Evolutionary conservation across 1,139 yeast genomes (phyloP).

Genomic region (Zygosaccharomyces sapae): DNA sequence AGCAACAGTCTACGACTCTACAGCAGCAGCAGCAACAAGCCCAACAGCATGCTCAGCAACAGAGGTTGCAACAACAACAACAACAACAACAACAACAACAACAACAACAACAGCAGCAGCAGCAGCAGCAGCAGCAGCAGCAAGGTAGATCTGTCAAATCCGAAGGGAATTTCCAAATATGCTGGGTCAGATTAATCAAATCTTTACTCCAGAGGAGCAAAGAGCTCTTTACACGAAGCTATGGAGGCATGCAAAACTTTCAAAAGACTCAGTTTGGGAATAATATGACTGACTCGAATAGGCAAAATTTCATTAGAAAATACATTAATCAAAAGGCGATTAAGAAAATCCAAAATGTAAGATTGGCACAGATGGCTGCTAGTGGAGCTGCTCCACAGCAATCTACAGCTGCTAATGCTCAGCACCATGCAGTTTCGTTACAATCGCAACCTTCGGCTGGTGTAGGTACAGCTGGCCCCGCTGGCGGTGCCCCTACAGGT

Average conservation of each 20-base stretch:
- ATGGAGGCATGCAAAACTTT: slow-evolving; percentile 33
- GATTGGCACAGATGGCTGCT: slow-evolving; percentile 28
- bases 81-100: slow-evolving; percentile 20
- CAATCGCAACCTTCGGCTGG: slow-evolving; percentile 8
- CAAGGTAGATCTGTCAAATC: slow-evolving; percentile 23
- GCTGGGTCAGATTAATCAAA: slow-evolving; percentile 36
- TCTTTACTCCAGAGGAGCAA: slow-evolving; percentile 37
- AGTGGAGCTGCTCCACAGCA: slow-evolving; percentile 13
- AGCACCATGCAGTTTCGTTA: slow-evolving; percentile 10
- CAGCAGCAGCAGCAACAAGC: slow-evolving; percentile 17
- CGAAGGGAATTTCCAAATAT: slow-evolving; percentile 35
- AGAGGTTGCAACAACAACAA: slow-evolving; percentile 12
- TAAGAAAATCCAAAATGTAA: slow-evolving; percentile 36
- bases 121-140: slow-evolving; percentile 21
- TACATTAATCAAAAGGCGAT: slow-evolving; percentile 41
- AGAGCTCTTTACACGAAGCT: slow-evolving; percentile 33
- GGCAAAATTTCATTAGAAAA: slow-evolving; percentile 34
- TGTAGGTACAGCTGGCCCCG: slow-evolving; percentile 4
- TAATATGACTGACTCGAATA: slow-evolving; percentile 29
- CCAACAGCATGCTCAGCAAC: no score
- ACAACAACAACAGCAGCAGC: slow-evolving; percentile 20
- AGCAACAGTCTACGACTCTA: no score
- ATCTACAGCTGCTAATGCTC: slow-evolving; percentile 7
- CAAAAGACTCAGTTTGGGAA: slow-evolving; percentile 30
- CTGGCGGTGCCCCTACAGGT: slow-evolving; percentile 3